Evolutionary conservation across 441 rosid species (phyloP).

Genomic region (Flueggea neowawraea): DNA sequence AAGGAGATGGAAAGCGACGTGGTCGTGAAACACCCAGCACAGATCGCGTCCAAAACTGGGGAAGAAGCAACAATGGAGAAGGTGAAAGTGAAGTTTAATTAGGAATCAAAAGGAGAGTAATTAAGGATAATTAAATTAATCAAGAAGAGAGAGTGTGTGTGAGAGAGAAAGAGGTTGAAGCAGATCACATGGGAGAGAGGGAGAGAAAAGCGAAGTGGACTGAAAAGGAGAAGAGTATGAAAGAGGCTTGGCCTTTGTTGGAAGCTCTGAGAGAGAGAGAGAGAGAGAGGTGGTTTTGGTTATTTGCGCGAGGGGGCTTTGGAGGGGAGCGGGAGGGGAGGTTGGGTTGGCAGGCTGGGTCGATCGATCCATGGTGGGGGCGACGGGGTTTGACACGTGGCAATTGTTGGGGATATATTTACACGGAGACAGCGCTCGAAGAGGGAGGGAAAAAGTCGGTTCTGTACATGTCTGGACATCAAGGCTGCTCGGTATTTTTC

Average conservation of each 20-base stretch:
- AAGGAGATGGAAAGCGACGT: slow-evolving; percentile 20
- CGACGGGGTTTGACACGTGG: slow-evolving; percentile 15
- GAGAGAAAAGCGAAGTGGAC: slow-evolving; percentile 27
- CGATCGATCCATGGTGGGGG: not conserved
- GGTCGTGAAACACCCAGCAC: slow-evolving; percentile 18
- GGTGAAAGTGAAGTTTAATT: not conserved
- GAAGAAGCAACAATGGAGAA: not conserved
- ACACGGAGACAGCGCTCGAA: no score
- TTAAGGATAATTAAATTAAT: not conserved
- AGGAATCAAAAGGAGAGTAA: not conserved
- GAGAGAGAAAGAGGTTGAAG: not conserved
- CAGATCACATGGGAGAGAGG: slow-evolving; percentile 4
- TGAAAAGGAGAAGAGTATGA: slow-evolving; percentile 9
- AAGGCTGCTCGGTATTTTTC: no score
- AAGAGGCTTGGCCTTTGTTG: not conserved
- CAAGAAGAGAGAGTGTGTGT: not conserved
- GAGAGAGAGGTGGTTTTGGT: not conserved
- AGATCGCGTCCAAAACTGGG: slow-evolving; percentile 15
- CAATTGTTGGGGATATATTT: not conserved
- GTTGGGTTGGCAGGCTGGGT: slow-evolving; percentile 3
- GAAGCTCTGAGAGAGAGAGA: not conserved
- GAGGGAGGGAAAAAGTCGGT: no score
- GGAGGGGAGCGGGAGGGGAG: not conserved
- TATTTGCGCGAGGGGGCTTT: not conserved
- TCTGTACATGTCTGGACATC: no score